Conservation (phyloP, 148 eudicot genomes). For the Nyssa sinensis region DNA sequence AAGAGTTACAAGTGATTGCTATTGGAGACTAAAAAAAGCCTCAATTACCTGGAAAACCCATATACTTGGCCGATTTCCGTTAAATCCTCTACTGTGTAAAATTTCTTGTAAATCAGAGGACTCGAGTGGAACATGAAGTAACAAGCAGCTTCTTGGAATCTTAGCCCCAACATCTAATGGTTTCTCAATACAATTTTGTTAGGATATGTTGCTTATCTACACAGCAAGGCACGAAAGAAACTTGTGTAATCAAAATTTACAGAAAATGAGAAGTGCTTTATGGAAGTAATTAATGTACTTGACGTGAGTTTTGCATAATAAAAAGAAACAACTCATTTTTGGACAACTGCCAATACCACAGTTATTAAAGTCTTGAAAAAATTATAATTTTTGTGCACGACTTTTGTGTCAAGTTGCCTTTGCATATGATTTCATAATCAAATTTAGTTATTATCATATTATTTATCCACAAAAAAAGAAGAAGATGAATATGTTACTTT, state of each 20-base stretch:
- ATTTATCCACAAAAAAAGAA: too few relatives aligned
- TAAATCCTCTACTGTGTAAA: constrained; percentile 60
- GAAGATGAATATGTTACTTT: too few relatives aligned
- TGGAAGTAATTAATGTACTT: neutral
- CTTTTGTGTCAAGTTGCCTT: neutral
- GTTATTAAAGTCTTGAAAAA: neutral
- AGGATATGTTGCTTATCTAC: constrained; percentile 8
- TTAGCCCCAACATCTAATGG: constrained; percentile 70
- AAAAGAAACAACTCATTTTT: neutral
- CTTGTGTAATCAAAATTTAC: neutral
- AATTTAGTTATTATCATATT: too few relatives aligned
- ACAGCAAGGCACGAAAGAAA: neutral
- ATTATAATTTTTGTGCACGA: neutral
- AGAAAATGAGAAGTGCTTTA: neutral
- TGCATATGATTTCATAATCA: too few relatives aligned
- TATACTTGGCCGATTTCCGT: constrained; percentile 72
- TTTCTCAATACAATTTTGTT: constrained; percentile 27
- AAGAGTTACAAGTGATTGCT: neutral
- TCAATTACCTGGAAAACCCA: constrained; percentile 75
- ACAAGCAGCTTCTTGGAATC: constrained; percentile 62
- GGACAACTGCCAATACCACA: neutral
- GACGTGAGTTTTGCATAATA: neutral
- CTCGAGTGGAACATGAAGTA: constrained; percentile 65
- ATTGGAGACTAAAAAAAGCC: neutral
- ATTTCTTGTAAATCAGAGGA: constrained; percentile 46